Evolutionary conservation across 164 flowering plant genomes (phyloP).

Genomic region (Protea cynaroides): DNA sequence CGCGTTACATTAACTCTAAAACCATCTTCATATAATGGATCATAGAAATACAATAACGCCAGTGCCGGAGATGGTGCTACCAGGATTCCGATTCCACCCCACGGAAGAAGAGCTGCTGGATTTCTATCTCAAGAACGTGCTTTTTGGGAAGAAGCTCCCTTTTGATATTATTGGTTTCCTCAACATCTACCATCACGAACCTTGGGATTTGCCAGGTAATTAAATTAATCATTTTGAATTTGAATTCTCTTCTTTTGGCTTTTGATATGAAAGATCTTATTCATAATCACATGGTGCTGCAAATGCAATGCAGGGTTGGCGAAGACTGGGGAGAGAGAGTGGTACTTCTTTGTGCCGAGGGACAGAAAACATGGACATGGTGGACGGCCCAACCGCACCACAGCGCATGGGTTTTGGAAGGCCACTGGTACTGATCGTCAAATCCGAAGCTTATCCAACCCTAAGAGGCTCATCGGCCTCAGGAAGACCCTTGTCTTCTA

Average conservation of each 20-base stretch:
- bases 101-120: constrained; percentile 90
- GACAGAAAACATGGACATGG: constrained; percentile 69
- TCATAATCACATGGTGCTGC: too few relatives aligned
- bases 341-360: constrained; percentile 94
- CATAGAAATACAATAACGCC: not conserved
- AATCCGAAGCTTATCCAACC: constrained; percentile 48
- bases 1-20: too few relatives aligned
- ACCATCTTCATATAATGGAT: too few relatives aligned
- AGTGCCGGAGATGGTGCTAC: constrained; percentile 41
- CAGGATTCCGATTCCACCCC: constrained; percentile 90
- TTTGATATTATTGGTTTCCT: constrained; percentile 59
- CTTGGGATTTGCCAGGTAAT: constrained; percentile 88
- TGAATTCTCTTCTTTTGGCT: too few relatives aligned
- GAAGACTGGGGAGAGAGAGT: constrained; percentile 84
- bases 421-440: constrained; percentile 90
- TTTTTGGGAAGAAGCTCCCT: constrained; percentile 40
- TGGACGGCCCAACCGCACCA: constrained; percentile 90
- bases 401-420: constrained; percentile 85
- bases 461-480: constrained; percentile 57
- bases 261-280: too few relatives aligned
- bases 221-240: too few relatives aligned
- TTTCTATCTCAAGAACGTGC: constrained; percentile 60
- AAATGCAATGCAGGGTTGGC: constrained; percentile 62
- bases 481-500: constrained; percentile 91
- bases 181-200: constrained; percentile 73